phyloP scores from a whole-genome alignment of 2,329 filamentous ascomycete genomes.

The Onygena corvina region DNA sequence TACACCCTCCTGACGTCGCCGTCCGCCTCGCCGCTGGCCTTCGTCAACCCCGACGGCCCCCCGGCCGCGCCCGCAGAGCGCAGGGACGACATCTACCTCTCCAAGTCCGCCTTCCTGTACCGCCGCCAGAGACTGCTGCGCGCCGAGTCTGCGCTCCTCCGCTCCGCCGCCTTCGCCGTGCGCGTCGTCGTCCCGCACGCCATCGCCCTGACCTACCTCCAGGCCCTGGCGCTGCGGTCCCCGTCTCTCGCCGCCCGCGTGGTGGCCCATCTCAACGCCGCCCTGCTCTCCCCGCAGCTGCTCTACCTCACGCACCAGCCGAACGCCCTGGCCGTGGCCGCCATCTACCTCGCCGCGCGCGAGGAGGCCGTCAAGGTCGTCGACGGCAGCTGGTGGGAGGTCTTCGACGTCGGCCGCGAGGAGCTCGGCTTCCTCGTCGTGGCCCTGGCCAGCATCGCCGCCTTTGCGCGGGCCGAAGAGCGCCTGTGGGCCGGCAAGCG shows the following conservation, averaged over 20 bases:
- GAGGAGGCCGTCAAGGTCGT: conserved; percentile 68
- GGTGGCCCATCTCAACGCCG: conserved; percentile 72
- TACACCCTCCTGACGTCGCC: conserved; percentile 67
- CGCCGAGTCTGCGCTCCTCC: conserved; percentile 67
- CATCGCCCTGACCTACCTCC: conserved; percentile 81
- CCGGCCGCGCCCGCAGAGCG: conserved; percentile 31
- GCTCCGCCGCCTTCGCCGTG: conserved; percentile 65
- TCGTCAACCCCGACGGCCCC: conserved; percentile 24
- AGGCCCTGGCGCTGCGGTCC: conserved; percentile 62
- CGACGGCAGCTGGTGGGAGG: conserved; percentile 87
- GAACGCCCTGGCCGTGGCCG: conserved; percentile 68
- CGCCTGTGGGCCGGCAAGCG: conserved; percentile 42
- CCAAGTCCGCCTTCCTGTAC: conserved; percentile 58
- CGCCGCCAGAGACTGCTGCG: conserved; percentile 54
- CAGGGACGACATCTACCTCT: conserved; percentile 54
- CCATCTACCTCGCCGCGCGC: conserved; percentile 77
- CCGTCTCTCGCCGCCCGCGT: conserved; percentile 51
- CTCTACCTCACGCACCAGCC: conserved; percentile 90
- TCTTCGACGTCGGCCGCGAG: conserved; percentile 91
- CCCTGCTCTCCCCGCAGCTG: conserved; percentile 74
- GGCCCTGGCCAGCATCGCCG: conserved; percentile 65
- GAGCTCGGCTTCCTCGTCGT: conserved; percentile 88
- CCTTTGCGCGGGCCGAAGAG: conserved; percentile 51
- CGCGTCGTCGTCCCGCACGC: conserved; percentile 78
- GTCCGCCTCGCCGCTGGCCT: conserved; percentile 42